phyloP scores from a whole-genome alignment of 345 rosid genomes.

The Xanthoceras sorbifolium region DNA sequence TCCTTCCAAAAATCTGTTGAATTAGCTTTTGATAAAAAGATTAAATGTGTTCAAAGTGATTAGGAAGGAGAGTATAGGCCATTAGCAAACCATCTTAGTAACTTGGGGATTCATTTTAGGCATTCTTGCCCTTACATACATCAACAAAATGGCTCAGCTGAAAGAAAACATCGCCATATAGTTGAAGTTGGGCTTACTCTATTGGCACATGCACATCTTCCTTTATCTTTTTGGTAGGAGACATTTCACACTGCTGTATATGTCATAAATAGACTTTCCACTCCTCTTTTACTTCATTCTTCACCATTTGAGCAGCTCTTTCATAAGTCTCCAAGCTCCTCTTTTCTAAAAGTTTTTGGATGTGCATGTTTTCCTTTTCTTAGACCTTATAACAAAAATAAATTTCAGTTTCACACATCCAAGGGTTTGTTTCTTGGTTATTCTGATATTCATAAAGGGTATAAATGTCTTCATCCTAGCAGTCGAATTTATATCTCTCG shows the following conservation, averaged over 20 bases:
- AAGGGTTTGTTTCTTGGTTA: no score
- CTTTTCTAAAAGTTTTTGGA: neutral
- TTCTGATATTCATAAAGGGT: no score
- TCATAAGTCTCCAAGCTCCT: neutral
- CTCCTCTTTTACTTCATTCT: accelerated
- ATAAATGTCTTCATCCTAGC: no score
- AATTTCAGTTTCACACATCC: no score
- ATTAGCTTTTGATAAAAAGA: no score
- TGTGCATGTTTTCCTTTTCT: no score
- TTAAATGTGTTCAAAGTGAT: no score
- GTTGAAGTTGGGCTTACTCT: neutral
- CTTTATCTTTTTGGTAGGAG: neutral
- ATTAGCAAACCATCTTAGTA: neutral
- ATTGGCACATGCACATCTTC: neutral
- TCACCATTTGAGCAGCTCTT: neutral
- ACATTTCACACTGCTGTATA: no score
- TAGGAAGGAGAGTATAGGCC: neutral
- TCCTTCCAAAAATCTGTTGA: no score
- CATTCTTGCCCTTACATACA: neutral
- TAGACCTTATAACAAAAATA: no score
- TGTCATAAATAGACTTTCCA: neutral
- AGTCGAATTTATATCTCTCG: no score
- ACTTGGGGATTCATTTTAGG: neutral
- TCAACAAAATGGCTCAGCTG: neutral
- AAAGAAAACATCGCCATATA: neutral